Evolutionary conservation across 352 stramenopile genomes (phyloP), one percentile per base, ranked within the genome.

Genomic region (Phytophthora pisi): DNA sequence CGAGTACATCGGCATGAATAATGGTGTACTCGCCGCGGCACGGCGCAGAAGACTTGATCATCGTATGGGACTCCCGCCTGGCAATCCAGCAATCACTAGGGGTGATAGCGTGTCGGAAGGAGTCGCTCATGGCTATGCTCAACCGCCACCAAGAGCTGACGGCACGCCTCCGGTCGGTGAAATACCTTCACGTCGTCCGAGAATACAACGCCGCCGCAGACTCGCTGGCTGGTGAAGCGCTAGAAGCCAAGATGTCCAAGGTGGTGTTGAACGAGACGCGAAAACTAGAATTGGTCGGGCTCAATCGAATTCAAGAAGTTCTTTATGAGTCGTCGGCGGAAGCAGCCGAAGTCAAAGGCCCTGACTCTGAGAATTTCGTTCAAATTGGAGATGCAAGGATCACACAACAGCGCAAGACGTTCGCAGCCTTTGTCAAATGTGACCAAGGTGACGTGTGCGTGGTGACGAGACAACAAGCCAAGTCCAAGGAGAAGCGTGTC

Each of bases 61-160:
- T 64, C 7, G 47, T 64, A 3, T 43, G 57, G 23, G 57, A 64
- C 7, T 49, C 57, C 11, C 28, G 18, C n/a, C 45, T 64, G 18
- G 45, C 57, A 47, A 63, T 64, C 46, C 57, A 64, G 49, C 57
- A 57, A 50, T 49, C 57, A 36, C 46, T 57, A 57, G 57, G 57
- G 45, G 57, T 64, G 34, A 64, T 64, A 20, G 55, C 42, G 31
- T 61, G 55, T 7, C 23, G 26, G 15, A 61, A 61, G 13, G 55
- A 61, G 28, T 53, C 55, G 15, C 43, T 61, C 2, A 61, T 61
- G 55, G 28, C 28, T 8, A 11, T 20, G 23, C 26, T 61, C 5
- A 61, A 54, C 18, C 24, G 8, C 1, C 55, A 61, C 54, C 28
- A n/a, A 28, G 54, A 52, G 24, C 10, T 61, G 6, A 52, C 54